These are phyloP conservation scores for Onygena corvina DNA, from an alignment of 2,329 filamentous ascomycete genomes.

Conservation along the genomic window DNA sequence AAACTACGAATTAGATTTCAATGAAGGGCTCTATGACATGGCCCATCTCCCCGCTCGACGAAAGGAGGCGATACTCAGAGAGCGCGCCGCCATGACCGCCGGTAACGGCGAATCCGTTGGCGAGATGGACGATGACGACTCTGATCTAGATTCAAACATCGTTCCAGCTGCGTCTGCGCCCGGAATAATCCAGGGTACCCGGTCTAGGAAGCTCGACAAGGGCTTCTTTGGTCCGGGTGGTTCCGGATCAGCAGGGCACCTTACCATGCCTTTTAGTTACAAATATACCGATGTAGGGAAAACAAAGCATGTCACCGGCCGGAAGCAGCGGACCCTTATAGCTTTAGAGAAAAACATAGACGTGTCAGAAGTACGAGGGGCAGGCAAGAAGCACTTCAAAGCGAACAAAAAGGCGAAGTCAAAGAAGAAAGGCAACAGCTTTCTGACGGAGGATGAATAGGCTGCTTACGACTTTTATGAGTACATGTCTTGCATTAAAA, in stretches of 20 bases:
- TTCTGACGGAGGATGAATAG: constrained; percentile 14
- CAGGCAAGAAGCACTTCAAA: constrained; percentile 70
- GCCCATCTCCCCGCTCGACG: constrained; percentile 72
- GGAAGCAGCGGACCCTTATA: constrained; percentile 66
- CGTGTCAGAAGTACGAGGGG: constrained; percentile 56
- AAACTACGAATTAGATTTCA: constrained; percentile 51
- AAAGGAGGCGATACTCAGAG: constrained; percentile 39
- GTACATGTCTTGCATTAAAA: background rate
- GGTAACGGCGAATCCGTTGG: constrained; percentile 15
- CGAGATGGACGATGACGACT: constrained; percentile 26
- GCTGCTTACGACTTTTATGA: constrained; percentile 1
- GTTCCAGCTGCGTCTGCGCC: constrained; percentile 10
- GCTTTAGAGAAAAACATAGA: constrained; percentile 79
- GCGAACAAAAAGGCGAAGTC: constrained; percentile 28
- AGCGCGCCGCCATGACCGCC: constrained; percentile 7
- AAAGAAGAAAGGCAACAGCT: constrained; percentile 19
- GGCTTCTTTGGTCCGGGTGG: constrained; percentile 65
- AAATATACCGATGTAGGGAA: constrained; percentile 83
- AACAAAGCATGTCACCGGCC: constrained; percentile 62
- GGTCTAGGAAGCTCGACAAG: constrained; percentile 68
- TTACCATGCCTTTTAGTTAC: constrained; percentile 75
- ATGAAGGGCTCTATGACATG: constrained; percentile 75
- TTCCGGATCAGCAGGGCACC: constrained; percentile 47
- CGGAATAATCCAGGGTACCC: constrained; percentile 47
- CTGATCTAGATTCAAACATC: constrained; percentile 26